Percentiles rank a stretch among this genome's conserved stretches.
phyloP scores from a whole-genome alignment of 495 filamentous ascomycete genomes.

The Lepraria neglecta region DNA sequence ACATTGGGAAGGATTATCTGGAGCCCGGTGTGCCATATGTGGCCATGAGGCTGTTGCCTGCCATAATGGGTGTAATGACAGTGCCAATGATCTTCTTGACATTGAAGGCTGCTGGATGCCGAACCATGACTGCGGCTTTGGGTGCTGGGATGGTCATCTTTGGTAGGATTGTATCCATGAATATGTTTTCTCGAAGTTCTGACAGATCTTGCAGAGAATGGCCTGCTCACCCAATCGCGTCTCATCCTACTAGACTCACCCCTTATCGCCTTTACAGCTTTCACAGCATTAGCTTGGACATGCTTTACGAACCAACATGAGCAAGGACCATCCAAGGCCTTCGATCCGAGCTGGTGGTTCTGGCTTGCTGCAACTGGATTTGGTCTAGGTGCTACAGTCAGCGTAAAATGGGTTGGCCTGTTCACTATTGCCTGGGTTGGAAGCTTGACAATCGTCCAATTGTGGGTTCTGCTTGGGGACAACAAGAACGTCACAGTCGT shows the following conservation, averaged over 20 bases:
- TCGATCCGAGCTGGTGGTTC: slow-evolving; percentile 91
- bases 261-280: slow-evolving; percentile 84
- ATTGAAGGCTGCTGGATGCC: slow-evolving; percentile 83
- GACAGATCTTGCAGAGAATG: slow-evolving; percentile 63
- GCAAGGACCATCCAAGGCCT: slow-evolving; percentile 78
- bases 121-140: slow-evolving; percentile 71
- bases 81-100: slow-evolving; percentile 92
- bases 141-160: slow-evolving; percentile 85
- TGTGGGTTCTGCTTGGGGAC: slow-evolving; percentile 93
- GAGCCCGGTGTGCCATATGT: slow-evolving; percentile 95
- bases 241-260: slow-evolving; percentile 95
- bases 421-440: slow-evolving; percentile 99
- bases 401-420: slow-evolving; percentile 97
- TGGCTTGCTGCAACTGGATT: slow-evolving; percentile 87
- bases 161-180: slow-evolving; percentile 48
- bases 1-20: slow-evolving; percentile 97
- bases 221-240: slow-evolving; percentile 86
- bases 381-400: slow-evolving; percentile 81
- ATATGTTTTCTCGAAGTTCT: neutral
- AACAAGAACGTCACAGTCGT: slow-evolving; percentile 71
- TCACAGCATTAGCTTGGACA: slow-evolving; percentile 84
- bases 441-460: slow-evolving; percentile 77
- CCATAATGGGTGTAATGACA: slow-evolving; percentile 76
- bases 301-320: slow-evolving; percentile 97
- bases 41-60: slow-evolving; percentile 91